Evolutionary conservation across 108 stramenopile species (phyloP).

Genomic region (Cyclotella baltica): DNA sequence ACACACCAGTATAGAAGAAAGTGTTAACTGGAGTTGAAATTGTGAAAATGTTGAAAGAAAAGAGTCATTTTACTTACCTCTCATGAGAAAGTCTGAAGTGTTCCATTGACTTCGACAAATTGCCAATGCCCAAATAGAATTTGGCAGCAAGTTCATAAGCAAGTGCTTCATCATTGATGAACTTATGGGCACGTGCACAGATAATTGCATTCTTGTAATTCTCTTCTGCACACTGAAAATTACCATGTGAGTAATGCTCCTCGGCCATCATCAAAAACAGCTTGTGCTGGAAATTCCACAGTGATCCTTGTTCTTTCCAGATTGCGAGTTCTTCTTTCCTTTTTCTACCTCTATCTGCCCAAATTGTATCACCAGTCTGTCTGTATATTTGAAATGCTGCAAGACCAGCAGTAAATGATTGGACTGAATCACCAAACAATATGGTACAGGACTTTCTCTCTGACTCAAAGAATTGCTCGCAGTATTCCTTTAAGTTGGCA

Average conservation of each 20-base stretch:
- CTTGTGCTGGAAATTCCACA: slow-evolving; percentile 40
- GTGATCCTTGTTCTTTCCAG: neutral
- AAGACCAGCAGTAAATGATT: slow-evolving; percentile 16
- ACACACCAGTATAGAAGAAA: too few species aligned
- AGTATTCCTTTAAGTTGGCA: slow-evolving; percentile 3
- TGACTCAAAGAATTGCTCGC: neutral
- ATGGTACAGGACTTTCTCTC: neutral
- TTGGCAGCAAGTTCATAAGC: slow-evolving; percentile 31
- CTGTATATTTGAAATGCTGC: slow-evolving; percentile 18
- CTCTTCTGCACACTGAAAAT: slow-evolving; percentile 11
- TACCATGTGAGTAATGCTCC: slow-evolving; percentile 1
- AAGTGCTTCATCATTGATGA: slow-evolving; percentile 31
- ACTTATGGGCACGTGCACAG: slow-evolving; percentile 10
- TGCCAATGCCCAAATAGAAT: slow-evolving; percentile 16
- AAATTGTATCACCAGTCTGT: neutral
- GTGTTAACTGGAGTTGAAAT: too few species aligned
- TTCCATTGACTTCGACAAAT: neutral
- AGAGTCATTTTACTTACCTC: too few species aligned
- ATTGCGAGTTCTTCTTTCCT: neutral
- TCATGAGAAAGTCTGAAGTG: slow-evolving; percentile 21
- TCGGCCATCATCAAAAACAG: slow-evolving; percentile 25
- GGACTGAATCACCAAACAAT: neutral
- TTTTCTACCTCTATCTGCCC: neutral
- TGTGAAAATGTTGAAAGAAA: too few species aligned
- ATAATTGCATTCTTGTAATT: slow-evolving; percentile 27